A percentile compares a stretch with the other conserved stretches of the same genome.
phyloP scores from a whole-genome alignment of 352 stramenopile genomes.

The Globisporangium sylvaticum region DNA sequence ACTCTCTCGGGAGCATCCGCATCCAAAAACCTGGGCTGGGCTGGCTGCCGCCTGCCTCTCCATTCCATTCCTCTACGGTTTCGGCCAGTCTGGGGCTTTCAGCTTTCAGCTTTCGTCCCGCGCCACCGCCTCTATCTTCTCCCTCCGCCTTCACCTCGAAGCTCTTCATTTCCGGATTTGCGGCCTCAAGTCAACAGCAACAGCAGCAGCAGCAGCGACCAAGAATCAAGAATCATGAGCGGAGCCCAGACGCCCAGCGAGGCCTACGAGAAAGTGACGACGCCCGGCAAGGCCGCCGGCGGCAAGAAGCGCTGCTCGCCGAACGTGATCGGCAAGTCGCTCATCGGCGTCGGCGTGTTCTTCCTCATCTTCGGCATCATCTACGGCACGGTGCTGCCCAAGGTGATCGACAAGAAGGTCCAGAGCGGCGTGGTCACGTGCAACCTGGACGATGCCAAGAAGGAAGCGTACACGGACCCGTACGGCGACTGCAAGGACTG shows the following conservation, averaged over 20 bases:
- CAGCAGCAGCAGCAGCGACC: background rate
- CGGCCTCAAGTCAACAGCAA: constrained; percentile 1
- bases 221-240: background rate
- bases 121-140: too few species aligned
- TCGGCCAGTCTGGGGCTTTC: background rate
- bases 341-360: constrained; percentile 30
- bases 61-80: background rate
- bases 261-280: constrained; percentile 18
- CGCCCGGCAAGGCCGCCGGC: background rate
- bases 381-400: constrained; percentile 35
- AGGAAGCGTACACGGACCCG: constrained; percentile 38
- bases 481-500: constrained; percentile 61
- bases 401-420: constrained; percentile 38
- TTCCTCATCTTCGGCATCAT: constrained; percentile 33
- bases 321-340: constrained; percentile 24
- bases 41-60: background rate
- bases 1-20: too few species aligned
- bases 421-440: constrained; percentile 40
- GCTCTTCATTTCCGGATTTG: constrained; percentile 9
- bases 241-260: constrained; percentile 12
- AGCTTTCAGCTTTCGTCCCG: background rate
- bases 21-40: background rate
- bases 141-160: background rate
- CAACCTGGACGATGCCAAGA: constrained; percentile 21
- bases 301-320: constrained; percentile 28